Conservation (phyloP, 2,329 filamentous ascomycete genomes). For the Pseudogymnoascus sp. region DNA sequence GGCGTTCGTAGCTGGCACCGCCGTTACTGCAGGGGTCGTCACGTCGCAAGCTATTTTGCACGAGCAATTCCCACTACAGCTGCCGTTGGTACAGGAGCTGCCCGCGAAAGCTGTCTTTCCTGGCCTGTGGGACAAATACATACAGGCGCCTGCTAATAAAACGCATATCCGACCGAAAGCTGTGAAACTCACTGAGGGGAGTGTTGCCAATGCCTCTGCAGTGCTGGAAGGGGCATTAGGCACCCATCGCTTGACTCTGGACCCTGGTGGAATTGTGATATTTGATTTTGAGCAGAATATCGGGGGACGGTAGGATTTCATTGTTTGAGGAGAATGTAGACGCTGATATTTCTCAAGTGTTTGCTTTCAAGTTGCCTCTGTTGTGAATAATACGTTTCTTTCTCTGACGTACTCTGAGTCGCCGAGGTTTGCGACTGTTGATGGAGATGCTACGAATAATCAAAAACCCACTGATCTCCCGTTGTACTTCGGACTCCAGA, state of each 20-base stretch:
- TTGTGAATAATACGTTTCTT: constrained; percentile 27
- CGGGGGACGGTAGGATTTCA: constrained; percentile 30
- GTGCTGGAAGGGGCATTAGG: constrained; percentile 15
- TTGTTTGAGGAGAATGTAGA: not conserved
- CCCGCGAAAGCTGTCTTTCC: constrained; percentile 30
- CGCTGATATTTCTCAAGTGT: constrained; percentile 21
- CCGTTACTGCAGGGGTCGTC: not conserved
- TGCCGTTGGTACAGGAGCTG: constrained; percentile 16
- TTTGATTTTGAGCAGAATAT: constrained; percentile 37
- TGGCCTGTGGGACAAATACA: constrained; percentile 34
- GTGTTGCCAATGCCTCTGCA: constrained; percentile 20
- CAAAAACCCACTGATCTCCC: constrained; percentile 28
- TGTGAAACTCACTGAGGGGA: constrained; percentile 30
- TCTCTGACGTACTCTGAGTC: constrained; percentile 33
- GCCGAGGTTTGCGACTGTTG: constrained; percentile 28
- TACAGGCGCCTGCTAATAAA: constrained; percentile 32
- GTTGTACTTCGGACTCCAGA: constrained; percentile 25
- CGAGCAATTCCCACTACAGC: not conserved
- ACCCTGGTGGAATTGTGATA: constrained; percentile 30
- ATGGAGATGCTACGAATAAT: constrained; percentile 32
- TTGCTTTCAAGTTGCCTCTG: constrained; percentile 29
- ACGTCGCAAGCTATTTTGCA: not conserved
- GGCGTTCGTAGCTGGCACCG: not conserved
- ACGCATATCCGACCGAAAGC: constrained; percentile 28
- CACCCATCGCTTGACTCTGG: constrained; percentile 13